phyloP scores from a whole-genome alignment of 1,139 yeast species.

The Lodderomyces oxycetoniae region DNA sequence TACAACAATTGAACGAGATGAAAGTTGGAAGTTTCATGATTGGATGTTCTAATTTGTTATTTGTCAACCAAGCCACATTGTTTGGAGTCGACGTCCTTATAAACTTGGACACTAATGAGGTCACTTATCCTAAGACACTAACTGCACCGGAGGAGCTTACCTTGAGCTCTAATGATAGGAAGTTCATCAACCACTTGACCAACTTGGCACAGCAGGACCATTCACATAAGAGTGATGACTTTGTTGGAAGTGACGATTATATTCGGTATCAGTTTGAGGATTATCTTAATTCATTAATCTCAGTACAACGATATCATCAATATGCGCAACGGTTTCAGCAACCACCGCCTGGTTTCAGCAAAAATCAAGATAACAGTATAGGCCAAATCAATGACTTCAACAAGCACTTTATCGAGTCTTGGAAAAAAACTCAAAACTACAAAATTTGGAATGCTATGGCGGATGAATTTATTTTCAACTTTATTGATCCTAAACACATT shows the following conservation, averaged over 20 bases:
- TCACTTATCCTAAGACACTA: slow-evolving; percentile 36
- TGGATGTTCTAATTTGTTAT: slow-evolving; percentile 83
- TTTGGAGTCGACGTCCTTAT: slow-evolving; percentile 45
- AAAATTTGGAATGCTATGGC: slow-evolving; percentile 66
- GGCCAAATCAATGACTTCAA: slow-evolving; percentile 40
- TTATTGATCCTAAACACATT: slow-evolving; percentile 75
- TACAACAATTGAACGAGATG: slow-evolving; percentile 82
- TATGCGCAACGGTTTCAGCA: slow-evolving; percentile 44
- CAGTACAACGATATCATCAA: slow-evolving; percentile 66
- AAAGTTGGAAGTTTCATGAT: slow-evolving; percentile 61
- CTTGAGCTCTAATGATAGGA: slow-evolving; percentile 63
- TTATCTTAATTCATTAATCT: slow-evolving; percentile 69
- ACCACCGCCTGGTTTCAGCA: slow-evolving; percentile 41
- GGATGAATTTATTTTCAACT: slow-evolving; percentile 85
- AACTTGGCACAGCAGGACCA: slow-evolving; percentile 8
- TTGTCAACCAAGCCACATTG: slow-evolving; percentile 62
- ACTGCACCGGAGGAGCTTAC: slow-evolving; percentile 35
- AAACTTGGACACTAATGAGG: slow-evolving; percentile 34
- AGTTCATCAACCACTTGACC: slow-evolving; percentile 56
- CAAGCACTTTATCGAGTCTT: slow-evolving; percentile 50
- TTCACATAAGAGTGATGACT: slow-evolving; percentile 18
- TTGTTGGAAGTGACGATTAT: slow-evolving; percentile 80
- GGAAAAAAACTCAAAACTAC: slow-evolving; percentile 68
- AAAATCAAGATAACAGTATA: slow-evolving; percentile 21
- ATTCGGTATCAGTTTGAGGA: slow-evolving; percentile 87